Base-by-base conservation (phyloP, 2,329 filamentous ascomycete species). In the Colletotrichum falcatum region DNA sequence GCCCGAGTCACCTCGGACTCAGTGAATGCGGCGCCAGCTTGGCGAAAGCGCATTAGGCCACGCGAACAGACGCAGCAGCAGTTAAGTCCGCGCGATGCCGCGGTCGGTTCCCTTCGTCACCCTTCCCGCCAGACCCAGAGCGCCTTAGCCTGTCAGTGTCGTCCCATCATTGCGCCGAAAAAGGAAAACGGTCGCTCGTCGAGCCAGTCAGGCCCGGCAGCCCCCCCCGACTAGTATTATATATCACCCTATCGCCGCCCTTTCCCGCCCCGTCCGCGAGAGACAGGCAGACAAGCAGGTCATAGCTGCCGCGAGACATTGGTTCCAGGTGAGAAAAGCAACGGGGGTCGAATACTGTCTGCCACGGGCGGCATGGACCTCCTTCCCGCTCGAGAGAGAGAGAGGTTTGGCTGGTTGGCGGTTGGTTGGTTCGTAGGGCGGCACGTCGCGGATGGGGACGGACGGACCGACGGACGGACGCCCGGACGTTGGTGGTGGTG, bases 101-200 rank as follows among this genome's bases (percentile, higher is more conserved):
- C 33, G 14, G 44, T 9, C 44, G 33, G 14, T 30, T 37, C 46
- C 42, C 37, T 28, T 20, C 18, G 7, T n/a, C 56, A 42, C 33
- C 30, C 42, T 8, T n/a, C 20, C 8, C 42, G 20, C 42, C 42
- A n/a, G n/a, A 20, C 53, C 46, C 53, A 62, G 68, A 64, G 67
- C 62, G 30, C 68, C 68, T 64, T 63, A 59, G 68, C 68, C 54
- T 71, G 68, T 68, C 68, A 71, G 53, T 53, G 53, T 63, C 68
- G 53, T 59, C 63, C 49, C 68, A 63, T 46, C 35, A 55, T 44
- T 37, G 39, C 63, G 46, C 59, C 30, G 58, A 28, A 35, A 46
- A 56, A 56, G 58, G 60, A 64, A 54, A 58, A 67, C 67, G 67
- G 67, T 62, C 64, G 58, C 35, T 63, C 42, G 46, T 54, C 67